Evolutionary conservation across 768 basidiomycete species (phyloP).

Genomic region (Amanita inopinata): DNA sequence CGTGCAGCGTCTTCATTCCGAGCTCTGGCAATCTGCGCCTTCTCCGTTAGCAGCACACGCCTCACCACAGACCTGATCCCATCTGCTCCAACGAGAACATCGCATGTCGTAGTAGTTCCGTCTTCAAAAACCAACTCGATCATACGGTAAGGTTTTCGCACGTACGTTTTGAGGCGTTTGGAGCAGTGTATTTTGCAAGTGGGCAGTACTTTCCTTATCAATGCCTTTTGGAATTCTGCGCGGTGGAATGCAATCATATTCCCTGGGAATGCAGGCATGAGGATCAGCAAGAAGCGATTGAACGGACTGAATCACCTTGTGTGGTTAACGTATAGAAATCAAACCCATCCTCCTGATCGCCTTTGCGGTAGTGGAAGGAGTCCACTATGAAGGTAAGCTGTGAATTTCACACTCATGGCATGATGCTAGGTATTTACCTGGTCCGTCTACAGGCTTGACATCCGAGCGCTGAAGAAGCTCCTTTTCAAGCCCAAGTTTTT

Average conservation of each 20-base stretch:
- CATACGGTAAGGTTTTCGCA: conserved; percentile 24
- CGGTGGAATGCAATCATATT: conserved; percentile 48
- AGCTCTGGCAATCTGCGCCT: too few relatives aligned
- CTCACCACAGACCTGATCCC: conserved; percentile 23
- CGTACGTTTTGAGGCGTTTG: conserved; percentile 53
- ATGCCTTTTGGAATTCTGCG: conserved; percentile 52
- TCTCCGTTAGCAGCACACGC: conserved; percentile 1
- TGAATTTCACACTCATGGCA: conserved; percentile 2
- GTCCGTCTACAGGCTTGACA: conserved; percentile 26
- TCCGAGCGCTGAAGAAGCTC: conserved; percentile 33
- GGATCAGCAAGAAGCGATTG: conserved; percentile 4
- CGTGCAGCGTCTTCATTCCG: too few relatives aligned
- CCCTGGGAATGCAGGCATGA: conserved; percentile 25
- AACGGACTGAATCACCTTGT: conserved; percentile 33
- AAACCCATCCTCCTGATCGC: conserved; percentile 50
- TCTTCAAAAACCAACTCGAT: conserved; percentile 18
- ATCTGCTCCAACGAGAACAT: conserved; percentile 32
- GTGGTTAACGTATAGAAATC: too few relatives aligned
- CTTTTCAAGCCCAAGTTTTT: conserved; percentile 37
- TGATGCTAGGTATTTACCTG: conserved; percentile 21
- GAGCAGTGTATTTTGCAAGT: conserved; percentile 37
- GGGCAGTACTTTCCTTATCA: conserved; percentile 40
- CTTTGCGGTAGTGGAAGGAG: conserved; percentile 47
- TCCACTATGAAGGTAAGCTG: conserved; percentile 26
- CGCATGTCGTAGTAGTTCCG: conserved; percentile 18